Evolutionary conservation across 768 basidiomycete genomes (phyloP).

Genomic region (Candolleomyces aberdarensis): DNA sequence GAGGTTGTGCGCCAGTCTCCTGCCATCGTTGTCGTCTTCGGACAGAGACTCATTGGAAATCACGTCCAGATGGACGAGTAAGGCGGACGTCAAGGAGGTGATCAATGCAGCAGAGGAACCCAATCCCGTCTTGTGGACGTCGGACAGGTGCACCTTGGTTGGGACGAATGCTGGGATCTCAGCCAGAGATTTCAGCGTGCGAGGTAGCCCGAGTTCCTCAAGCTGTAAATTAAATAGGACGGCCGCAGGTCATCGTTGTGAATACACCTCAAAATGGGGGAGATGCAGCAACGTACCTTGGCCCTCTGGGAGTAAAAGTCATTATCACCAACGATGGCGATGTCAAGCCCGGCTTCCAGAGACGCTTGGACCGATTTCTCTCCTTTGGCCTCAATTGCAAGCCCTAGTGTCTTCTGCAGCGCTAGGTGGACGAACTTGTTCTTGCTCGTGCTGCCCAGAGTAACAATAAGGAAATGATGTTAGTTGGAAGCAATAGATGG

Average conservation of each 20-base stretch:
- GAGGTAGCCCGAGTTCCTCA: slow-evolving; percentile 53
- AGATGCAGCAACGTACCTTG: slow-evolving; percentile 48
- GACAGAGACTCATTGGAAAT: slow-evolving; percentile 51
- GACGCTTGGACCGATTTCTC: slow-evolving; percentile 34
- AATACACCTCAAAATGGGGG: background rate
- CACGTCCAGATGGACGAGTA: slow-evolving; percentile 73
- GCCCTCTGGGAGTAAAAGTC: slow-evolving; percentile 96
- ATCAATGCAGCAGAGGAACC: slow-evolving; percentile 97
- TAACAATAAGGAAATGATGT: slow-evolving; percentile 12
- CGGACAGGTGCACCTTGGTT: slow-evolving; percentile 61
- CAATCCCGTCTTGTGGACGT: slow-evolving; percentile 98
- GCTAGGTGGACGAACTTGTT: slow-evolving; percentile 96
- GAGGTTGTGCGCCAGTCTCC: slow-evolving; percentile 80
- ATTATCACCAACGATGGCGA: slow-evolving; percentile 88
- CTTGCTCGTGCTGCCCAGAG: slow-evolving; percentile 40
- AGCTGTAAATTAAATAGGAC: slow-evolving; percentile 44
- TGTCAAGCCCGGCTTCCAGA: slow-evolving; percentile 59
- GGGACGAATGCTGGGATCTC: slow-evolving; percentile 74
- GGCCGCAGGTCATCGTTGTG: slow-evolving; percentile 1
- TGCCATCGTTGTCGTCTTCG: slow-evolving; percentile 40
- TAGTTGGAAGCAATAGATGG: slow-evolving; percentile 6
- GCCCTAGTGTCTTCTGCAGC: slow-evolving; percentile 68
- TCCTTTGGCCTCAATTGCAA: slow-evolving; percentile 61
- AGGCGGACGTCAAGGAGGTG: slow-evolving; percentile 85
- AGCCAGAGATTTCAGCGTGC: slow-evolving; percentile 60